Evolutionary conservation across 225 moss, liverwort and hornwort genomes (phyloP), one percentile per base, ranked within the genome.

Genomic region (Neckera pumila): DNA sequence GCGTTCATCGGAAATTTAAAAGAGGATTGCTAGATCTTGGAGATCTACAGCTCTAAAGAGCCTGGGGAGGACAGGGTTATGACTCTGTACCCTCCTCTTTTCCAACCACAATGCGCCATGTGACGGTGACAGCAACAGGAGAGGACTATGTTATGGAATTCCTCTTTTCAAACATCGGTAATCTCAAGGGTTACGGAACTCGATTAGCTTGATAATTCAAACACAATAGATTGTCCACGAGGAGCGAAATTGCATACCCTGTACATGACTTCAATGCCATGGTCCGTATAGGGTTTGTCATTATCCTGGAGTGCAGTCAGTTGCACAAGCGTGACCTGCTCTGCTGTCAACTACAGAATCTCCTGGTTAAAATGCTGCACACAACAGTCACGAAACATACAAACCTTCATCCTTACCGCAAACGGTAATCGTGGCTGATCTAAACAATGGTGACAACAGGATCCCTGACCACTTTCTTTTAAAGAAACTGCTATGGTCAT

Each of bases 221-320:
- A 87, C 59, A 81, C 38, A 71, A 79, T 6, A 87, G 31, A 80
- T 56, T 30, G 47, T n/a, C 51, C 62, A 77, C 31, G 43, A 74
- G 62, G 88, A 54, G 70, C 42, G 60, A 31, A 45, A 28, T 72
- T 16, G 45, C 85, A 83, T 95, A 99, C 98, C 93, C 98, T 94
- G 91, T 99, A 99, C 96, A 99, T 96, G 45, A 99, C 93, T 94
- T 99, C 98, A 45, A 99, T 93, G 78, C 98, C 98, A 91, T 99
- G 98, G 90, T 97, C 98, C 45, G 94, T 51, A 76, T 99, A 99
- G 14, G 98, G 98, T 23, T 91, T 93, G 88, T 99, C 98, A 86
- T 99, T 99, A 69, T 93, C 90, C 89, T 94, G 94, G 57, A 99
- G 96, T 76, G 97, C 96, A 91, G 96, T 91, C 88, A 99, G 88